A percentile compares a stretch with the other conserved stretches of the same genome.
phyloP scores from a whole-genome alignment of 192 early-diverging fungal species.

The Spizellomyces punctatus region DNA sequence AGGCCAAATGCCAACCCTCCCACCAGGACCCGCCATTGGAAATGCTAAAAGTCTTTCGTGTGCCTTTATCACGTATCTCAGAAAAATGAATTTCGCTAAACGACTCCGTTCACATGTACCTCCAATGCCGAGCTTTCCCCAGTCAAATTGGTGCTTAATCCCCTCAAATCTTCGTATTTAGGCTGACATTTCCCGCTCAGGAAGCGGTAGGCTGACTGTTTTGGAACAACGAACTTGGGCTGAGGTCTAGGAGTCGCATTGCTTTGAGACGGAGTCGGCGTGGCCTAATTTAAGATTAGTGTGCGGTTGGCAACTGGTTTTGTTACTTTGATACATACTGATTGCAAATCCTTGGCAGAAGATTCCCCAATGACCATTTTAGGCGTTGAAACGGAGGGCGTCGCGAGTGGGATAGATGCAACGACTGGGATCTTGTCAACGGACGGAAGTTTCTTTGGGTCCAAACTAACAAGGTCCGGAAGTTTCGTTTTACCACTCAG shows the following conservation, averaged over 20 bases:
- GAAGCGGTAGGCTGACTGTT: conserved; percentile 50
- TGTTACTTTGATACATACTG: too few relatives aligned
- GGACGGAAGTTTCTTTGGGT: conserved; percentile 3
- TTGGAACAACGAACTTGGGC: conserved; percentile 38
- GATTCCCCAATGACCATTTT: too few relatives aligned
- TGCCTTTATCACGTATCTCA: conserved; percentile 28
- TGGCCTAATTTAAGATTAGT: too few relatives aligned
- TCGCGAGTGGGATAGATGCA: too few relatives aligned
- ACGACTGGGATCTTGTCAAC: too few relatives aligned
- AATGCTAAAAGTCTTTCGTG: conserved; percentile 70
- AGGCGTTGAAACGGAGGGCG: too few relatives aligned
- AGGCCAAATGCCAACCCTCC: conserved; percentile 73
- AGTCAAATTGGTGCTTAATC: conserved; percentile 52
- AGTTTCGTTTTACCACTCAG: conserved; percentile 37
- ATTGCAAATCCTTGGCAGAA: too few relatives aligned
- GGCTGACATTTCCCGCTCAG: conserved; percentile 36
- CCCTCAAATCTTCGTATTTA: conserved; percentile 65
- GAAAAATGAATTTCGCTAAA: background rate
- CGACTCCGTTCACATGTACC: conserved; percentile 37
- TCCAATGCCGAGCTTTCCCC: conserved; percentile 63
- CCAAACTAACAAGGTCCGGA: conserved; percentile 10
- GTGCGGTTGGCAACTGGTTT: too few relatives aligned
- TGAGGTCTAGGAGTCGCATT: conserved; percentile 6
- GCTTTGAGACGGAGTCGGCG: conserved; percentile 1
- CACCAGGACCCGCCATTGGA: conserved; percentile 76